Conservation (phyloP, 306 rosid genomes). For the Luffa acutangula region DNA sequence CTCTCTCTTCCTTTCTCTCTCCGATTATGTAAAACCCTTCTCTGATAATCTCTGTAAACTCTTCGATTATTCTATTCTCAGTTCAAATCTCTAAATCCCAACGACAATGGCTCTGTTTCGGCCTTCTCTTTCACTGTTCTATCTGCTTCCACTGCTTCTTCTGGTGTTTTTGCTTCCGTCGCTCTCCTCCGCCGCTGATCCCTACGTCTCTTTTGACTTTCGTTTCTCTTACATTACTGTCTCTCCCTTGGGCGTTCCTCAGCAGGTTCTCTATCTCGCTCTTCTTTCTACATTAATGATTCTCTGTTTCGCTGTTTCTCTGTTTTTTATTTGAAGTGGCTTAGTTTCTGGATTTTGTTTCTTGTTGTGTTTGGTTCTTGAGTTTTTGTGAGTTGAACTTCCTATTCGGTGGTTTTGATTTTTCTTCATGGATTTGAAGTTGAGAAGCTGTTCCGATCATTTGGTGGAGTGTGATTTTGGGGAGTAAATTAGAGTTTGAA, state of each 20-base stretch:
- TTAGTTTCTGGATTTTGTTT: neutral
- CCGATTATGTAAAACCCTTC: slow-evolving; percentile 4
- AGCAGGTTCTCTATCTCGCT: slow-evolving; percentile 32
- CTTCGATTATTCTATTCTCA: neutral
- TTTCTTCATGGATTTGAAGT: neutral
- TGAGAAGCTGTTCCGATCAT: neutral
- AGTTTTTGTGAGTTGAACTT: neutral
- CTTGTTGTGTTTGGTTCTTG: neutral
- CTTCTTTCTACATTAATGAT: neutral
- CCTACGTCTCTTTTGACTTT: slow-evolving; percentile 36
- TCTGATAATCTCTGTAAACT: neutral
- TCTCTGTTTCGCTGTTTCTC: neutral
- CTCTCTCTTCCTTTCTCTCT: neutral
- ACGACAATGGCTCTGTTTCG: slow-evolving; percentile 24
- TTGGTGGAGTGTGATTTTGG: neutral
- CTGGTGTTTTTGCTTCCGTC: slow-evolving; percentile 28
- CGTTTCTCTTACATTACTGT: slow-evolving; percentile 46
- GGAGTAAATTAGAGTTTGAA: neutral
- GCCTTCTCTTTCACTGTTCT: slow-evolving; percentile 14
- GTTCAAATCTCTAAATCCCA: neutral
- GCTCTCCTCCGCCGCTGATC: slow-evolving; percentile 50
- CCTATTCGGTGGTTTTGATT: neutral
- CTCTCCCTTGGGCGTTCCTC: slow-evolving; percentile 77
- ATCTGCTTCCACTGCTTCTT: slow-evolving; percentile 26
- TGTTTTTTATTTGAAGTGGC: neutral